Base-by-base conservation (phyloP, 2,329 filamentous ascomycete genomes). In the Stenocarpella maydis region DNA sequence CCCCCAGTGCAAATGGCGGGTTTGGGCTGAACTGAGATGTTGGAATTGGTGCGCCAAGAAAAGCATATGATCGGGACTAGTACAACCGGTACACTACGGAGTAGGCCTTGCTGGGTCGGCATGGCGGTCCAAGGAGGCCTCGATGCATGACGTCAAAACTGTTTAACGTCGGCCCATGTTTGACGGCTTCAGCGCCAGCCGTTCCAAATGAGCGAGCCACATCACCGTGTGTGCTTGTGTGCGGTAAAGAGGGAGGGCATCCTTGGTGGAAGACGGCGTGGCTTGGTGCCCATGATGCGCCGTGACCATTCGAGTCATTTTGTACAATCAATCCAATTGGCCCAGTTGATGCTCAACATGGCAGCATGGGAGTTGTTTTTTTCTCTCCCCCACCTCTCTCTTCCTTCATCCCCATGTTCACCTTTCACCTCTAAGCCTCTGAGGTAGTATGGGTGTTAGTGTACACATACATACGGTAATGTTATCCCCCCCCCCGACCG, bases 131-230 rank as follows among this genome's bases (percentile, higher is more conserved):
- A 5, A 26, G 26, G 41, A 24, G 64, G 49, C 28, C 41, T 47
- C 39, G 52, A 67, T 67, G 64, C 5, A 58, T 67, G 64, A 67
- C 64, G 64, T 67, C 64, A 67, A 67, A 41, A 39, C 41, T 34
- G 34, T 67, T 58, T 49, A 54, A 67, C 58, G 41, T 39, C 26
- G 47, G 37, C 9, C 24, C 58, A 47, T 34, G 58, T 34, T 34
- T 5, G 21, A 47, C 28, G 58, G 58, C 58, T 61, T 47, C 58
- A 31, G 28, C 41, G 28, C 52, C 52, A 37, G 31, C 31, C 19
- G 28, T 54, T 54, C 6, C 52, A 31, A 54, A 49, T 17, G 47
- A 26, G 47, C 21, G 47, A 26, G 47, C 21, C 47, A 21, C 21
- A 17, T 8, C 34, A 37, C 47, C 47, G 15, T 7, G 2, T 26